Conservation (phyloP, 768 basidiomycete genomes). For the Psilocybe subaeruginosa region DNA sequence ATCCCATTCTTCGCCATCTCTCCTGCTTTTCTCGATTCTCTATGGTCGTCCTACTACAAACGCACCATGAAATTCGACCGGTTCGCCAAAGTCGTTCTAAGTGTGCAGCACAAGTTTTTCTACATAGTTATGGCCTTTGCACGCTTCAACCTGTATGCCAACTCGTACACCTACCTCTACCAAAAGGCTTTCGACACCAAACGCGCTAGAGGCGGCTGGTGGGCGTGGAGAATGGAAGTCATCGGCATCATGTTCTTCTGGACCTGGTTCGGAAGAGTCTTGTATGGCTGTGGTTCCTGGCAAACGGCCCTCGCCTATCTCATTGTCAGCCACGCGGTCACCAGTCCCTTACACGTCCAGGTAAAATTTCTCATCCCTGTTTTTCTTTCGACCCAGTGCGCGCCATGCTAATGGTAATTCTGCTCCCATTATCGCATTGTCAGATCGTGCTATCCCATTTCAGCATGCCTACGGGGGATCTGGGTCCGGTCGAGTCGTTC, state of each 20-base stretch:
- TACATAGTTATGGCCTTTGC: conserved; percentile 90
- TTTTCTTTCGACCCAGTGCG: background rate
- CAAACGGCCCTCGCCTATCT: conserved; percentile 71
- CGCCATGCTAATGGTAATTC: background rate
- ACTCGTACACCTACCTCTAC: conserved; percentile 79
- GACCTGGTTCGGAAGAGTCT: conserved; percentile 79
- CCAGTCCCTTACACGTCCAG: conserved; percentile 95
- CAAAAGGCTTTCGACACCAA: conserved; percentile 65
- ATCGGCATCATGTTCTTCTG: conserved; percentile 81
- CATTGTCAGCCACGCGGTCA: conserved; percentile 80
- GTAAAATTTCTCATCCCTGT: conserved; percentile 31
- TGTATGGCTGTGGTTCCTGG: conserved; percentile 76
- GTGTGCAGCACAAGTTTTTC: conserved; percentile 90
- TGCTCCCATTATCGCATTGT: background rate
- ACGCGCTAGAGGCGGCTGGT: conserved; percentile 68
- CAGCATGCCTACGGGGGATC: conserved; percentile 89
- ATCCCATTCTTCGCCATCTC: conserved; percentile 96
- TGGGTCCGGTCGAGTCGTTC: conserved; percentile 92
- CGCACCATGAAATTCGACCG: conserved; percentile 81
- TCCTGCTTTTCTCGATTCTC: conserved; percentile 78
- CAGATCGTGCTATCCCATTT: conserved; percentile 98
- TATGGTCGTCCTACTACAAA: conserved; percentile 96
- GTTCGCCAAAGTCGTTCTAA: conserved; percentile 64
- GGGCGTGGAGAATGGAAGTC: conserved; percentile 82
- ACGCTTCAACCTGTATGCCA: conserved; percentile 92